Evolutionary conservation across 2,329 filamentous ascomycete species (phyloP), one percentile per base, ranked within the genome.

Genomic region (Cladosporium cucumerinum): DNA sequence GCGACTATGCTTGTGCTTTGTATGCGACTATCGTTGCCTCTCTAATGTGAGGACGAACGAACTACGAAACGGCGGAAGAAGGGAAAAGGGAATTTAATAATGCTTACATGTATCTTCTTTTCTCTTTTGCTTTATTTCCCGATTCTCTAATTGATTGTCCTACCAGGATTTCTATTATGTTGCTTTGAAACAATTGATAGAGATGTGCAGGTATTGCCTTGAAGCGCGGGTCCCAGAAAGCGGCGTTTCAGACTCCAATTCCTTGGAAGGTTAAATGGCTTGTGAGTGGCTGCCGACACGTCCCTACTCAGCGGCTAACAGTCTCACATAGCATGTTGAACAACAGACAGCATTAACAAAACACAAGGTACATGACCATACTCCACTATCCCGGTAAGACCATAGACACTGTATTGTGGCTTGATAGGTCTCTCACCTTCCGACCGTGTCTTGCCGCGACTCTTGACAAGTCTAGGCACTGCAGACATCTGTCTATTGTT

Each of bases 41-140:
- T 57, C 32, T 23, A 57, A 25, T 39, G 32, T 26, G n/a, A 57
- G 30, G 54, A 34, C 32, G 21, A 34, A 23, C 26, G 51, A 30
- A 26, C 18, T 57, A 23, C 36, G 55, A 39, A 30, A 46, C 11
- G 55, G 54, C 39, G 39, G 55, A n/a, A 46, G 55, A 25, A 58
- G 32, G 25, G 55, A 58, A 58, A 58, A 46, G 55, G 25, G 55
- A 36, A 46, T 58, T 58, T 58, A 58, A 58, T 58, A 46, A 58
- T 58, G 55, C 55, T 58, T 58, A 58, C 26, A 46, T 26, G 55
- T 58, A 58, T 58, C 55, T 58, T 46, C 36, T 46, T 58, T 57
- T 39, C 54, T 57, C 54, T 54, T 30, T 32, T 28, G 51, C 32
- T 34, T 30, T 6, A 26, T n/a, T 18, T 8, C 10, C 5, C 6